phyloP scores from a whole-genome alignment of 805 yeast genomes.

The Schwanniomyces occidentalis region DNA sequence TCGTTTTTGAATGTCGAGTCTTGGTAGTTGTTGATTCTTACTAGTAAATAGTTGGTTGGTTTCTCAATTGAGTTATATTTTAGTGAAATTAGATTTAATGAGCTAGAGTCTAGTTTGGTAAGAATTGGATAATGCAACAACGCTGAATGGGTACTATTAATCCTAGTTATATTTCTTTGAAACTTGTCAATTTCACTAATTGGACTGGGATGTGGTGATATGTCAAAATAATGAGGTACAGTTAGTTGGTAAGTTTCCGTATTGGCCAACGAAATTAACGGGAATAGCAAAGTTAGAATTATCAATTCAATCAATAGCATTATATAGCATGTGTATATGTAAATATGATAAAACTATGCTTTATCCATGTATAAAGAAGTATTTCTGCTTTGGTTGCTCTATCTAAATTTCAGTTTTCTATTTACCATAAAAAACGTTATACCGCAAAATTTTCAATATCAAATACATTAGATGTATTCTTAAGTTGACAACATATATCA shows the following conservation, averaged over 20 bases:
- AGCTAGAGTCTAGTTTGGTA: slow-evolving; percentile 4
- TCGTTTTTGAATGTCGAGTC: slow-evolving; percentile 24
- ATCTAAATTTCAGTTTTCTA: too few species aligned
- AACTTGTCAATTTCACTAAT: slow-evolving; percentile 7
- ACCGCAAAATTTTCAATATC: too few species aligned
- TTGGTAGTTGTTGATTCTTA: slow-evolving; percentile 35
- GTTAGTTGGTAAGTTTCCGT: slow-evolving; percentile 35
- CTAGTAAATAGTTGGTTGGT: slow-evolving; percentile 19
- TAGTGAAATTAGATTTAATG: background rate
- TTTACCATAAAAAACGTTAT: too few species aligned
- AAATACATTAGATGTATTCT: too few species aligned
- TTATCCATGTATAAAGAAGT: too few species aligned
- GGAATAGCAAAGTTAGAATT: background rate
- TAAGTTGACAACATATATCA: too few species aligned
- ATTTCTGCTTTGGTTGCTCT: too few species aligned
- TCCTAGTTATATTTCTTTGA: background rate
- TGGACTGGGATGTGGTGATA: slow-evolving; percentile 20
- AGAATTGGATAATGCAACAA: slow-evolving; percentile 26
- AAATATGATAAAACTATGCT: too few species aligned
- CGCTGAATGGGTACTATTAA: slow-evolving; percentile 23
- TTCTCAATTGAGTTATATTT: slow-evolving; percentile 10
- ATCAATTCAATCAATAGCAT: too few species aligned
- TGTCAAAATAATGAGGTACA: slow-evolving; percentile 36
- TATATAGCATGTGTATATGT: too few species aligned
- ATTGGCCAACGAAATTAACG: slow-evolving; percentile 22